Evolutionary conservation across 768 basidiomycete species (phyloP), one percentile per base, ranked within the genome.

Genomic region (Fomitopsis serialis): DNA sequence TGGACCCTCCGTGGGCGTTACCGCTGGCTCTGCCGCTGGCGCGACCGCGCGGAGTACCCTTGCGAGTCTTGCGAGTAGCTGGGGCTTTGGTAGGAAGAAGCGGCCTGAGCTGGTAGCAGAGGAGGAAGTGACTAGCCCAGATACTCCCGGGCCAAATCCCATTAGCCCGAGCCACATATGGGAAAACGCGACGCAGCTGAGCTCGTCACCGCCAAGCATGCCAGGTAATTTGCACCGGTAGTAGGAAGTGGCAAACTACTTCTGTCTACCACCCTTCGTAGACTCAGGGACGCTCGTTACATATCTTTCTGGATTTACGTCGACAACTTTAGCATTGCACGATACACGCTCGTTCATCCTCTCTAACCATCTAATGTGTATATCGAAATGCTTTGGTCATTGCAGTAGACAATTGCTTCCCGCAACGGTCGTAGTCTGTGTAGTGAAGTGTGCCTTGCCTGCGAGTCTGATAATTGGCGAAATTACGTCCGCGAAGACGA

Each of bases 81-180:
- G 80, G 81, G 84, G 84, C 0, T 85, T 87, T 62, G 82, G 82
- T 27, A 73, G 81, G 48, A 79, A 74, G 66, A 83, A 77, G 64
- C 65, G 57, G 46, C 27, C 43, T 23, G 57, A 57, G 32, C 11
- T 11, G 29, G 32, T 56, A 9, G 23, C 37, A n/a, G 57, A 56
- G 7, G 49, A 21, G 24, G 48, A 45, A 9, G 48, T 43, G 25
- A 32, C 8, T 48, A 51, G 23, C 42, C 53, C 29, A 32, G 19
- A 42, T 44, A 21, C 57, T 34, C 23, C 24, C 4, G 24, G 25
- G 6, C 42, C 53, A 3, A 51, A 48, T n/a, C 57, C 54, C 17
- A 35, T 54, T 11, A 52, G 40, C 25, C 54, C 46, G 12, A 48
- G 46, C 32, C 24, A 48, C 32, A 25, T 48, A 19, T 17, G 25